Evolutionary conservation across 2,329 filamentous ascomycete genomes (phyloP), one percentile per base, ranked within the genome.

Genomic region (Cryoendolithus antarcticus): DNA sequence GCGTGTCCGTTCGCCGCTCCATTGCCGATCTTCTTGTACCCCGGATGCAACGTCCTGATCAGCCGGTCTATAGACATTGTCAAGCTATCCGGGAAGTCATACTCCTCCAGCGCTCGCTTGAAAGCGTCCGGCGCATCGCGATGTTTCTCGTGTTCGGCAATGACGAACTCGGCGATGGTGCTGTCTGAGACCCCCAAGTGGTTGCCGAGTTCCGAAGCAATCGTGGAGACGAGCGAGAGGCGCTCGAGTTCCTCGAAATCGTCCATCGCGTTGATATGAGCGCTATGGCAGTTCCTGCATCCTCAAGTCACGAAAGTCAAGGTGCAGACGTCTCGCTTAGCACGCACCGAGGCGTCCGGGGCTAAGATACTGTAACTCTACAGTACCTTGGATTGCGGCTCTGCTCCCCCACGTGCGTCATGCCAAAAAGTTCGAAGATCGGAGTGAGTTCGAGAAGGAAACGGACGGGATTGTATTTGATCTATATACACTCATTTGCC

Each of bases 131-230:
- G 62, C 41, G 84, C 69, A 21, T 72, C 73, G 37, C 69, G 71
- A 65, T 78, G 82, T 71, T 86, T 75, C 58, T 81, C 64, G 53
- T 93, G 85, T 58, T 94, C 82, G 45, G 83, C 83, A 56, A 98
- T 94, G 54, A 98, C 77, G 58, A 94, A 98, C 62, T 98, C 91
- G 51, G 91, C 88, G 19, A 98, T 77, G 4, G 86, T 94, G 63
- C 93, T 95, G 64, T 98, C 88, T 58, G 75, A 82, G 52, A 95
- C 77, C 40, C 88, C 86, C 43, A 96, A 65, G 63, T 98, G 85
- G 57, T 98, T 98, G 54, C 93, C 82, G 38, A 98, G 72, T 63
- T 98, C 91, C 11, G 83, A 89, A 9, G 86, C 86, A 52, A 98
- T 86, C 62, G 89, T 94, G 37, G 86, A 91, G 41, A 96, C 86